Percentiles rank a stretch among this genome's conserved stretches.
Conservation (phyloP, 2,329 filamentous ascomycete genomes). For the Conoideocrella luteorostrata region DNA sequence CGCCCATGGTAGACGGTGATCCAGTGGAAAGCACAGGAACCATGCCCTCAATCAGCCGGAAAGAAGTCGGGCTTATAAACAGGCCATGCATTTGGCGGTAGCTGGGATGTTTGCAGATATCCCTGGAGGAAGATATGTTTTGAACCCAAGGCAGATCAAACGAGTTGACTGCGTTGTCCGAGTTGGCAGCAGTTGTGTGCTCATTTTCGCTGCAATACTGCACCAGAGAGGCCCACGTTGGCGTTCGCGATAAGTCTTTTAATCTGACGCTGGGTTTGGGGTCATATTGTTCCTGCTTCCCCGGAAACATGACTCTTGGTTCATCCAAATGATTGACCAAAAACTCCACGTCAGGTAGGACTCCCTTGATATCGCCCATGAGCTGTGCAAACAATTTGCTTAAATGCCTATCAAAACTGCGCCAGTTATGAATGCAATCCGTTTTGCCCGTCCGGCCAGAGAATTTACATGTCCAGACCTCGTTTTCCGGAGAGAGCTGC, state of each 20-base stretch:
- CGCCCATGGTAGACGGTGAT: conserved; percentile 39
- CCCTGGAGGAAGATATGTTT: conserved; percentile 18
- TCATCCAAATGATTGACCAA: conserved; percentile 44
- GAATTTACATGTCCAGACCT: too few relatives aligned
- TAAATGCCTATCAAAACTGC: too few relatives aligned
- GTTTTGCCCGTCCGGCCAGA: too few relatives aligned
- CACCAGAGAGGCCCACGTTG: neutral
- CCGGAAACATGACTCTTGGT: conserved; percentile 32
- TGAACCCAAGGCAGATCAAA: conserved; percentile 31
- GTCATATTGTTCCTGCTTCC: neutral
- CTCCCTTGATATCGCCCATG: neutral
- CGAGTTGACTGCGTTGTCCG: neutral
- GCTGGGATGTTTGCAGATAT: conserved; percentile 40
- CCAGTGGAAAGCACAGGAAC: conserved; percentile 43
- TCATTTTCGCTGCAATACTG: neutral
- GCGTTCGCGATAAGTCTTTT: neutral
- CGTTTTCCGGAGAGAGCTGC: too few relatives aligned
- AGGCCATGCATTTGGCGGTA: conserved; percentile 38
- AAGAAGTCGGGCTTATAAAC: conserved; percentile 34
- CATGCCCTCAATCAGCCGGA: conserved; percentile 30
- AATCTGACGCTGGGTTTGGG: neutral
- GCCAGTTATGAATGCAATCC: too few relatives aligned
- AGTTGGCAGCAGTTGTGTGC: neutral
- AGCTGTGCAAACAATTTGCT: too few relatives aligned
- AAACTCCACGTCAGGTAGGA: conserved; percentile 32